Evolutionary conservation across 345 rosid genomes (phyloP), one percentile per base, ranked within the genome.

Genomic region (Salix brachista): DNA sequence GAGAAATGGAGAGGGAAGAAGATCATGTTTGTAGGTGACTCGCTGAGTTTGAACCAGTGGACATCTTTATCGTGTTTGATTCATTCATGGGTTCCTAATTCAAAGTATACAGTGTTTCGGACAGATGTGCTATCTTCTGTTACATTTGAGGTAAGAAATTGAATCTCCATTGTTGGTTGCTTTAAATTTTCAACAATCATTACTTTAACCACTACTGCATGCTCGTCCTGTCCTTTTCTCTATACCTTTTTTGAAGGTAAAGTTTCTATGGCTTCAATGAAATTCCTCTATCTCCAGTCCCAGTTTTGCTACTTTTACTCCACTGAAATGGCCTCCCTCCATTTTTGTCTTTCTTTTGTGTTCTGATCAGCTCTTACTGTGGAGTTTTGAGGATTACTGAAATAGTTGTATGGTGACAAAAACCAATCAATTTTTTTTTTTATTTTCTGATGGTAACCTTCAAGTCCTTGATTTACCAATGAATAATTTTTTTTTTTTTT

Each of bases 11-110:
- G 92, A 73, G 98, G 98, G 82, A 94, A 94, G 85, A 91, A 88
- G 90, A 91, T 94, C 41, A 94, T 94, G 98, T 94, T 94, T 73
- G 98, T 94, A 58, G 98, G 98, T 6, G 98, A 94, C 86, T 94
- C 98, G 73, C 88, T 94, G 84, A 92, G 95, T 84, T 75, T 79
- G 70, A 92, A 94, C 86, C 94, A 91, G 81, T 92, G 92, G 92
- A 84, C 85, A 81, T 94, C 98, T 19, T 80, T 94, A 28, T 81
- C 87, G 37, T 94, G 98, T 81, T 79, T 95, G 80, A 81, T 95
- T 73, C 88, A 90, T 36, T 41, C 94, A 26, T 90, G 88, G 85
- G 88, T 90, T 16, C 99, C 99, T 5, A 87, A 89, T 69, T 77
- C 98, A 41, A 87, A 73, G 80, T 81, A 81, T 78, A 68, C 79